Conservation (phyloP, 1,139 yeast genomes). For the Yamadazyma diddensiae region DNA sequence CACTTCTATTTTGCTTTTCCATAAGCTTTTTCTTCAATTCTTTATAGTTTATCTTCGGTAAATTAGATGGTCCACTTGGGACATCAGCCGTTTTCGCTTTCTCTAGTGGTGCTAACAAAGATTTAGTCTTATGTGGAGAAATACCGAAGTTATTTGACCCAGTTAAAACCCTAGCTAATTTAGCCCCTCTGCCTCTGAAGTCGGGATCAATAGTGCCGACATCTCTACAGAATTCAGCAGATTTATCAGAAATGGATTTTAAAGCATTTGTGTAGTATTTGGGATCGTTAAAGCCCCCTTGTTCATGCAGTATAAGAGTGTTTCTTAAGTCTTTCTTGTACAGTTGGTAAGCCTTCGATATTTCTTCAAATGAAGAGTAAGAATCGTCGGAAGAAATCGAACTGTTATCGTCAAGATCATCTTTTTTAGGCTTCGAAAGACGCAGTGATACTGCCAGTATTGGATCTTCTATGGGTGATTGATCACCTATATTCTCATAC, state of each 20-base stretch:
- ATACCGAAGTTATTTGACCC: slow-evolving; percentile 43
- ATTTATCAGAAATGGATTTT: slow-evolving; percentile 37
- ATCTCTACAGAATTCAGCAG: slow-evolving; percentile 36
- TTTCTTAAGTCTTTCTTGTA: slow-evolving; percentile 25
- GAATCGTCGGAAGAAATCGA: slow-evolving; percentile 27
- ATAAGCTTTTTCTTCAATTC: slow-evolving; percentile 33
- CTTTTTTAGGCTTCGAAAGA: neutral
- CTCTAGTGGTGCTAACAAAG: slow-evolving; percentile 35
- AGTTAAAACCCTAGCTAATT: slow-evolving; percentile 44
- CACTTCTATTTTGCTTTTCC: slow-evolving; percentile 9
- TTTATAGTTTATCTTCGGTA: slow-evolving; percentile 30
- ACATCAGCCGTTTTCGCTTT: slow-evolving; percentile 13
- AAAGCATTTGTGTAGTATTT: slow-evolving; percentile 31
- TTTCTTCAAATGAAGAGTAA: slow-evolving; percentile 41
- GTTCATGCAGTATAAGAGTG: slow-evolving; percentile 16
- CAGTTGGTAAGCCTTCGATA: slow-evolving; percentile 29
- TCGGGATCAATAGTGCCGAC: slow-evolving; percentile 39
- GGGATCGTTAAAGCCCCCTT: slow-evolving; percentile 21
- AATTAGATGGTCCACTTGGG: slow-evolving; percentile 4
- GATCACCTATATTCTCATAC: slow-evolving; percentile 9
- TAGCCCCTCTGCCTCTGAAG: slow-evolving; percentile 42
- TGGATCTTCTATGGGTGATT: no score
- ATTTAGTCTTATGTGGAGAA: slow-evolving; percentile 42
- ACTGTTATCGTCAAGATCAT: slow-evolving; percentile 8
- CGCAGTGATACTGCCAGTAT: neutral